phyloP scores from a whole-genome alignment of 2,329 filamentous ascomycete species.

The Helminthosporium solani region DNA sequence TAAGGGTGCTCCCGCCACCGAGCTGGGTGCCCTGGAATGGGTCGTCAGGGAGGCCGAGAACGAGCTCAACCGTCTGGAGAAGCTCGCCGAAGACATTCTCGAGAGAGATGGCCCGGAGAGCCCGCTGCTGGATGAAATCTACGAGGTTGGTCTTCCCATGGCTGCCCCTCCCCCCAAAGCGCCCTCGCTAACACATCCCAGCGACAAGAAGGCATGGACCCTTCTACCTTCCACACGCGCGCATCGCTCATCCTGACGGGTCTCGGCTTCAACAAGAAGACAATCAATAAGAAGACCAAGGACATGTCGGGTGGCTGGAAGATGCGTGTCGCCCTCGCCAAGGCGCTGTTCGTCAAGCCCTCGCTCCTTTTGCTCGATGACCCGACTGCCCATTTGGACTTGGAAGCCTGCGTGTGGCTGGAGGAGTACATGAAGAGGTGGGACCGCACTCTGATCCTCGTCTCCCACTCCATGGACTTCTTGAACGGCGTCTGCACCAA shows the following conservation, averaged over 20 bases:
- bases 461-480: conserved; percentile 99
- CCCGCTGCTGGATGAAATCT: conserved; percentile 87
- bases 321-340: conserved; percentile 97
- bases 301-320: conserved; percentile 99
- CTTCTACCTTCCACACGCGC: conserved; percentile 92
- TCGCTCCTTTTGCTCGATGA: conserved; percentile 94
- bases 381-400: conserved; percentile 97
- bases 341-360: conserved; percentile 98
- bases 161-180: conserved; percentile 1
- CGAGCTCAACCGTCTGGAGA: conserved; percentile 88
- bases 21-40: conserved; percentile 93
- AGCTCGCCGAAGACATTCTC: conserved; percentile 82
- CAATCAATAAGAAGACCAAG: conserved; percentile 99
- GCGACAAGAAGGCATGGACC: conserved; percentile 99
- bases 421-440: conserved; percentile 99
- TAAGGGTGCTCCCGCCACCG: conserved; percentile 87
- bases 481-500: conserved; percentile 96
- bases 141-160: conserved; percentile 68
- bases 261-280: conserved; percentile 98
- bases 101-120: conserved; percentile 91
- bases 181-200: conserved; percentile 42
- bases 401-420: conserved; percentile 99
- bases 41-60: conserved; percentile 92
- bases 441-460: conserved; percentile 93
- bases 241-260: conserved; percentile 95